Percentiles rank a stretch among this genome's conserved stretches.
These are phyloP conservation scores for Ophiocordyceps unilateralis DNA, from an alignment of 2,329 filamentous ascomycete species.

Conservation along the genomic window DNA sequence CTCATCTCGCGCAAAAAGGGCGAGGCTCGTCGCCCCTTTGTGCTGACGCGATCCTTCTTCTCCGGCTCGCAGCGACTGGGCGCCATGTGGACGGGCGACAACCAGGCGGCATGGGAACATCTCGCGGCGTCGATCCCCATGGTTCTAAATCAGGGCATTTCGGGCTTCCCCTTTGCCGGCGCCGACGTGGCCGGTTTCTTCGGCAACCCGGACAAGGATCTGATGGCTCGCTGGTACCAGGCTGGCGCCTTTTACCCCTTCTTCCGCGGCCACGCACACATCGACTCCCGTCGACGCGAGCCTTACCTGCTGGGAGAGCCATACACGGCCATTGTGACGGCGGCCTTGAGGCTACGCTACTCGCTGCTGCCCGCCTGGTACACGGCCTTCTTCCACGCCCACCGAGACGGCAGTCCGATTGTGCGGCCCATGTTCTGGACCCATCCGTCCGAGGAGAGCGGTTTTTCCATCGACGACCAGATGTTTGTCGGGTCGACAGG, in stretches of 20 bases:
- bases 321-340: conserved; percentile 70
- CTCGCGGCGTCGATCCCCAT: conserved; percentile 82
- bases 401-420: conserved; percentile 68
- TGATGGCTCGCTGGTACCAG: conserved; percentile 91
- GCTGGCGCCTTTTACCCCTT: conserved; percentile 94
- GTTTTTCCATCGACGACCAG: conserved; percentile 85
- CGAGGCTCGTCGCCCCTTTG: conserved; percentile 71
- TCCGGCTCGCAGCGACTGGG: conserved; percentile 77
- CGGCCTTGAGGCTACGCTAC: conserved; percentile 78
- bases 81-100: conserved; percentile 98
- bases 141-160: conserved; percentile 81
- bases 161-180: conserved; percentile 84
- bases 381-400: conserved; percentile 85
- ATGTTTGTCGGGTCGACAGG: conserved; percentile 81
- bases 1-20: conserved; percentile 73
- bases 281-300: conserved; percentile 85
- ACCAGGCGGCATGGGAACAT: conserved; percentile 84
- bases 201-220: conserved; percentile 83
- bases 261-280: conserved; percentile 93
- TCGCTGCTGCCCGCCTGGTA: conserved; percentile 87
- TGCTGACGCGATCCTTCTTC: conserved; percentile 85
- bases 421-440: conserved; percentile 86
- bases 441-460: conserved; percentile 68
- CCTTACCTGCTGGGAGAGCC: conserved; percentile 78
- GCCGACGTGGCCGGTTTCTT: conserved; percentile 98